A percentile compares a stretch with the other conserved stretches of the same genome.
These are phyloP conservation scores for Fusarium luffae DNA, from an alignment of 2,329 filamentous ascomycete genomes.

Conservation along the genomic window DNA sequence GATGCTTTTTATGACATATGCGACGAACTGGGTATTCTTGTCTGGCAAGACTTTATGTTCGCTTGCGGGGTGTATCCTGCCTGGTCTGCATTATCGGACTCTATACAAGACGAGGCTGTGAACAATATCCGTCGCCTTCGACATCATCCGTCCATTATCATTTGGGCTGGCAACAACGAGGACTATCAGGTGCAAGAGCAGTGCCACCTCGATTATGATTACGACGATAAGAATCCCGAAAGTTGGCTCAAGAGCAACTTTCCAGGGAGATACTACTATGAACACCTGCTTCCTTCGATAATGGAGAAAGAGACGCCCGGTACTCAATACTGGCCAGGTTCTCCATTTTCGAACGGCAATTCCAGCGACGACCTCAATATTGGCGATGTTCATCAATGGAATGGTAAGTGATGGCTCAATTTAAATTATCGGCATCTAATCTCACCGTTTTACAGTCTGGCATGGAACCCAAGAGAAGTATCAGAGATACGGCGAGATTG, in stretches of 20 bases:
- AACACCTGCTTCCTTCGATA: conserved; percentile 70
- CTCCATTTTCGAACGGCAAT: conserved; percentile 64
- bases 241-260: conserved; percentile 81
- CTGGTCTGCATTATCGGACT: conserved; percentile 61
- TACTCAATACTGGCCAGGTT: conserved; percentile 72
- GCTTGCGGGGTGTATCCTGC: conserved; percentile 74
- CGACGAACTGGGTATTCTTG: conserved; percentile 74
- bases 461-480: conserved; percentile 78
- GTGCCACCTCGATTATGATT: conserved; percentile 75
- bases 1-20: conserved; percentile 74
- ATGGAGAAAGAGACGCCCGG: conserved; percentile 59
- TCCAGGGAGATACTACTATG: conserved; percentile 82
- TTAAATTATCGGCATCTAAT: neutral
- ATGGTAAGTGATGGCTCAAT: neutral
- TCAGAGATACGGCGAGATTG: conserved; percentile 76
- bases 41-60: conserved; percentile 82
- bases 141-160: conserved; percentile 74
- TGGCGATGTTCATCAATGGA: conserved; percentile 78
- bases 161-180: conserved; percentile 87
- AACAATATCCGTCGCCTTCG: conserved; percentile 70
- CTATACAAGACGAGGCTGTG: conserved; percentile 68
- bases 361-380: conserved; percentile 46
- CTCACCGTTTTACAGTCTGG: conserved; percentile 64
- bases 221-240: conserved; percentile 70
- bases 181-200: conserved; percentile 79